Percentiles rank a stretch among this genome's conserved stretches.
phyloP scores from a whole-genome alignment of 1,284 basidiomycete species.

The Coniferiporia sulphurascens region DNA sequence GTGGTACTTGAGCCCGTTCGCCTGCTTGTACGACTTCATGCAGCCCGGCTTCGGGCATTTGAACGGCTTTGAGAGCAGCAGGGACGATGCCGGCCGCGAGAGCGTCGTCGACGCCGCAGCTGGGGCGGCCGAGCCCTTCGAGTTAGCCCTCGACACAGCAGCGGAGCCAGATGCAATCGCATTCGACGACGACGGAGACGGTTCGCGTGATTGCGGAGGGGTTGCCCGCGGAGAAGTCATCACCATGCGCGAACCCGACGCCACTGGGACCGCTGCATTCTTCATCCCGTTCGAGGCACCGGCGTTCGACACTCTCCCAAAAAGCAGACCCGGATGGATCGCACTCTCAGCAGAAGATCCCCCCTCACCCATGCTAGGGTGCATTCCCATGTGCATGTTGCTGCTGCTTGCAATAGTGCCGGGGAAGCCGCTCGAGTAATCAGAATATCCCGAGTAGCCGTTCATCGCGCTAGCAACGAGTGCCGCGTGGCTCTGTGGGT shows the following conservation, averaged over 20 bases:
- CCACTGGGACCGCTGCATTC: neutral
- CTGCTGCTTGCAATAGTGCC: constrained; percentile 35
- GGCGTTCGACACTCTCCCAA: constrained; percentile 19
- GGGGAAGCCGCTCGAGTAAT: constrained; percentile 60
- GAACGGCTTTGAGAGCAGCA: constrained; percentile 82
- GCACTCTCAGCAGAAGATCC: too few relatives aligned
- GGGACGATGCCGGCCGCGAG: constrained; percentile 47
- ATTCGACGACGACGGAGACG: neutral
- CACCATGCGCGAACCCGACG: neutral
- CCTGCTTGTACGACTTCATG: constrained; percentile 99
- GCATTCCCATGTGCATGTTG: neutral
- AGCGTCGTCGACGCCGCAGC: constrained; percentile 53
- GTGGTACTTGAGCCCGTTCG: constrained; percentile 95
- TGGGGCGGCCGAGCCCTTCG: constrained; percentile 21
- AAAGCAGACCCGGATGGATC: constrained; percentile 60
- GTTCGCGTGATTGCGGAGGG: neutral
- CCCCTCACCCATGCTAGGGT: neutral
- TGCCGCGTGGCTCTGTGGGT: neutral
- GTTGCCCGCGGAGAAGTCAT: constrained; percentile 8
- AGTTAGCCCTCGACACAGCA: neutral
- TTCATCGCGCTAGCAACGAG: constrained; percentile 30
- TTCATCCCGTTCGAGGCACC: neutral
- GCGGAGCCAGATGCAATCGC: neutral
- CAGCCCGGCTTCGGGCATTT: constrained; percentile 95
- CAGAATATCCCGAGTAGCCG: constrained; percentile 49